Evolutionary conservation across 306 rosid species (phyloP).

Genomic region (Fragaria nilgerrensis): DNA sequence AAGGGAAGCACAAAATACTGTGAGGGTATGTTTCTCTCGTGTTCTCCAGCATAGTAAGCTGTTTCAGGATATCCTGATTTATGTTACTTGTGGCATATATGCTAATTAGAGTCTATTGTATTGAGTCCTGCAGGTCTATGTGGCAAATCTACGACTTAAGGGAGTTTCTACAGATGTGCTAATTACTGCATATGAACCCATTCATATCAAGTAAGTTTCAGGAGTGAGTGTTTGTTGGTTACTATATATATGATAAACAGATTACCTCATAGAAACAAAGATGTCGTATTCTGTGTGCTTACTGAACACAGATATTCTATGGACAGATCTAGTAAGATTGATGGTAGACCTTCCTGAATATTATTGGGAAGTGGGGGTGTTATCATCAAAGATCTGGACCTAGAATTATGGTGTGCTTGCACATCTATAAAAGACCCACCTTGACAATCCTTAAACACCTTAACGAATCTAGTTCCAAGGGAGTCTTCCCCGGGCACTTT

Average conservation of each 20-base stretch:
- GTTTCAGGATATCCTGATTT: conserved; percentile 15
- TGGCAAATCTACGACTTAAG: conserved; percentile 83
- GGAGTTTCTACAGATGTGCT: conserved; percentile 78
- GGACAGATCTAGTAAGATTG: neutral
- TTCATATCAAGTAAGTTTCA: conserved; percentile 72
- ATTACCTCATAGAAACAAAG: neutral
- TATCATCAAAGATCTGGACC: neutral
- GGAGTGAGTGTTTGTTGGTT: conserved; percentile 4
- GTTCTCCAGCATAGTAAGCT: conserved; percentile 22
- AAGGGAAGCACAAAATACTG: conserved; percentile 92
- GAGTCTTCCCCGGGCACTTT: neutral
- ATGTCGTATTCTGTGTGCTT: neutral
- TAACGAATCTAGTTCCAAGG: neutral
- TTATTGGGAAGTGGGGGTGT: neutral
- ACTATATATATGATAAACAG: neutral
- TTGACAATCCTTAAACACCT: conserved; percentile 2
- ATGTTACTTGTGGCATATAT: conserved; percentile 10
- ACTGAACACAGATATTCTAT: conserved; percentile 5
- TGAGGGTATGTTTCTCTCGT: conserved; percentile 50
- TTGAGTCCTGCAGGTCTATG: conserved; percentile 56
- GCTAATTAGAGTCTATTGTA: conserved; percentile 13
- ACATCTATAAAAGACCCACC: neutral
- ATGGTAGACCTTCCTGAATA: neutral
- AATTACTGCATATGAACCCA: conserved; percentile 78
- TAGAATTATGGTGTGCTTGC: neutral